A percentile compares a stretch with the other conserved stretches of the same genome.
Evolutionary conservation across 805 yeast genomes (phyloP).

Genomic region (Pichia gijzeniarum): DNA sequence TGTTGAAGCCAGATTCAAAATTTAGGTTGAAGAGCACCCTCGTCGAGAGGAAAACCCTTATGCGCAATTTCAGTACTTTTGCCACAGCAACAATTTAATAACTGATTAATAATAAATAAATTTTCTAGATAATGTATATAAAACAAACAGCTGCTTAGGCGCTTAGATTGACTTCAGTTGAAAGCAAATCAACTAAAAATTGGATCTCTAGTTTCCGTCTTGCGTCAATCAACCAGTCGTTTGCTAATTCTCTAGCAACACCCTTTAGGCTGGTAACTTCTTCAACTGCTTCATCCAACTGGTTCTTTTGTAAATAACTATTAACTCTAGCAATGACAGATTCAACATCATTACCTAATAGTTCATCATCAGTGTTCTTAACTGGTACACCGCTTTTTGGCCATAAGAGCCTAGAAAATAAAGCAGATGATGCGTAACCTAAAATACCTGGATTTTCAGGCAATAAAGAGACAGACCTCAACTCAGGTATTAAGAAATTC

Average conservation of each 20-base stretch:
- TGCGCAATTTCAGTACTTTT: no score
- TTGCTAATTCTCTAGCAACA: constrained; percentile 84
- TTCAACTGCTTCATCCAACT: constrained; percentile 83
- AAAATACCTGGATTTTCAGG: constrained; percentile 95
- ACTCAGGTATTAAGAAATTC: constrained; percentile 74
- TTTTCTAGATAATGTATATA: not conserved
- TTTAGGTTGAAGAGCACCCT: no score
- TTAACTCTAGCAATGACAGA: constrained; percentile 83
- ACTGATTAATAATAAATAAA: no score
- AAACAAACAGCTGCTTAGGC: constrained; percentile 1
- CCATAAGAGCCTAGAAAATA: constrained; percentile 70
- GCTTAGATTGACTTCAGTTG: constrained; percentile 50
- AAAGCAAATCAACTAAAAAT: constrained; percentile 64
- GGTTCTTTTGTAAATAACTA: constrained; percentile 63
- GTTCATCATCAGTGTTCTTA: constrained; percentile 24
- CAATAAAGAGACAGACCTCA: constrained; percentile 79
- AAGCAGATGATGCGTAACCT: constrained; percentile 77
- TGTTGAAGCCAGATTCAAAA: not conserved
- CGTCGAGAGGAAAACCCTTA: no score
- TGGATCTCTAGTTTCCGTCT: constrained; percentile 86
- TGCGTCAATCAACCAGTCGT: constrained; percentile 87
- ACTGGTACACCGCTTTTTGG: constrained; percentile 71
- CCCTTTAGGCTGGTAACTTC: constrained; percentile 87
- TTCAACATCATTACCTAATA: constrained; percentile 73
- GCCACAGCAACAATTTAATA: no score